Conservation (phyloP, 345 rosid genomes). For the Gossypium turneri region DNA sequence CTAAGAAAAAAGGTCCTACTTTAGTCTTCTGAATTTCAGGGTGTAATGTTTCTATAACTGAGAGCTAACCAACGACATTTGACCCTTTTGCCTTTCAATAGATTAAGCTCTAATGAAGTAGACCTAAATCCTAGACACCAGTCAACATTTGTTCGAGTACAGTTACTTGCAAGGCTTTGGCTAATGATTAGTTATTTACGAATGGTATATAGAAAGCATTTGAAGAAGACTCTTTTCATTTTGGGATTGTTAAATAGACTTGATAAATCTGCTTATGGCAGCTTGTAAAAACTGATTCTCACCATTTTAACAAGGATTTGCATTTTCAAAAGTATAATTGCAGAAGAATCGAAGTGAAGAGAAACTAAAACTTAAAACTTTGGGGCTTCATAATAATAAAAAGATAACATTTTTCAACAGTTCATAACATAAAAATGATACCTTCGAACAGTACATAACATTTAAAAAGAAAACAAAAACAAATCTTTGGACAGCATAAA, state of each 20-base stretch:
- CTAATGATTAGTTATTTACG: not conserved
- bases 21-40: not conserved
- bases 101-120: not conserved
- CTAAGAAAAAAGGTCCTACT: not conserved
- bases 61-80: not conserved
- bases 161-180: not conserved
- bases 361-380: too few species aligned
- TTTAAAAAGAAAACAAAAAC: too few species aligned
- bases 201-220: not conserved
- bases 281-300: not conserved
- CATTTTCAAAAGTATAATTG: too few species aligned
- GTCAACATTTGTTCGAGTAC: not conserved
- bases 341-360: too few species aligned
- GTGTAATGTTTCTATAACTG: too few species aligned
- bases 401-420: too few species aligned
- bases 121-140: not conserved
- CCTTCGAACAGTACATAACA: too few species aligned
- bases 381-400: too few species aligned
- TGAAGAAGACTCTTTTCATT: not conserved
- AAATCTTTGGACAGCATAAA: too few species aligned
- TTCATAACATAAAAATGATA: too few species aligned
- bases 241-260: not conserved
- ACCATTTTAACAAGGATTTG: too few species aligned
- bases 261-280: not conserved
- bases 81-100: not conserved